Percentiles rank a stretch among this genome's conserved stretches.
These are phyloP conservation scores for Penicillium sp. DNA, from an alignment of 2,329 filamentous ascomycete species.

Conservation along the genomic window DNA sequence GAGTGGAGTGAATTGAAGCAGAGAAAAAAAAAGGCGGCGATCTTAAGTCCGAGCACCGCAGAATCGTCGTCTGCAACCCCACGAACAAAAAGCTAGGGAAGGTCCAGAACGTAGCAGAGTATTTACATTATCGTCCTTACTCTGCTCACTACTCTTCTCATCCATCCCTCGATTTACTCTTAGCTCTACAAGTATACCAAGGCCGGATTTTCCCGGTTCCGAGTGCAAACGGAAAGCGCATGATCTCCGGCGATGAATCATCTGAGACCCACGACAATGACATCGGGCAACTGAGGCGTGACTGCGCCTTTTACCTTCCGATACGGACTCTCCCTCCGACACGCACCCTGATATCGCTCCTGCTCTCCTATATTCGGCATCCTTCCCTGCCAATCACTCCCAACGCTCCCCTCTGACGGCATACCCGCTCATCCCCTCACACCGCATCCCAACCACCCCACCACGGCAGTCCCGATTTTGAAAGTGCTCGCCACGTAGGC, in stretches of 20 bases:
- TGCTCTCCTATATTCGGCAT: not conserved
- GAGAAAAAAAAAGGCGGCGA: conserved; percentile 20
- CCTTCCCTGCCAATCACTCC: conserved; percentile 16
- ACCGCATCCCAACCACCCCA: conserved; percentile 24
- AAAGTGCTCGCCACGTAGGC: conserved; percentile 16
- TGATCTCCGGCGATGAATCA: conserved; percentile 19
- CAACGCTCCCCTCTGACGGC: conserved; percentile 4
- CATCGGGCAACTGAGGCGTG: conserved; percentile 4
- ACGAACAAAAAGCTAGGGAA: not conserved
- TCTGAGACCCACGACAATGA: conserved; percentile 21
- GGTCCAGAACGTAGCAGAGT: not conserved
- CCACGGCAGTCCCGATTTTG: conserved; percentile 13
- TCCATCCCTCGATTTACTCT: no score
- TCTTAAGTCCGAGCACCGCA: conserved; percentile 12
- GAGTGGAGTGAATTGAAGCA: conserved; percentile 2
- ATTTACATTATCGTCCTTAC: not conserved
- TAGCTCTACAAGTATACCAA: no score
- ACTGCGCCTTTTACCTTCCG: not conserved
- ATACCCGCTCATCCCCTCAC: conserved; percentile 17
- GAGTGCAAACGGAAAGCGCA: conserved; percentile 3
- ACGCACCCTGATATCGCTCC: conserved; percentile 3
- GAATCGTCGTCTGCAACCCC: conserved; percentile 4
- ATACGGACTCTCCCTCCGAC: conserved; percentile 15
- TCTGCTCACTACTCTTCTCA: not conserved
- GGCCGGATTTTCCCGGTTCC: not conserved